Base-by-base conservation (phyloP, 805 yeast species). In the Phaffomyces thermotolerans region DNA sequence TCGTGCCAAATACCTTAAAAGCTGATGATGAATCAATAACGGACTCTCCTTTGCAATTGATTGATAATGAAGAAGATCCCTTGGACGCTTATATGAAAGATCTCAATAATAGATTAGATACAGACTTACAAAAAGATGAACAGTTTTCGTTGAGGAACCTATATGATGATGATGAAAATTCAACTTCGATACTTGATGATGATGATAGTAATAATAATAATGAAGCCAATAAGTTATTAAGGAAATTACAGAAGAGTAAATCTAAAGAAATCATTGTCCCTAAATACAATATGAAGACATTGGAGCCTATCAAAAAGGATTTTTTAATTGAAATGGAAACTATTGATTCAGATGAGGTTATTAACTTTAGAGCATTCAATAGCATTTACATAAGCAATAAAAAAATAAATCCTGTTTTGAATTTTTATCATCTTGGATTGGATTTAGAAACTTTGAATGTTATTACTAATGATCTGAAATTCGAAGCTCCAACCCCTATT, bases 381-480 rank as follows among this genome's bases (percentile, higher is more conserved):
- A 57, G 47, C 36, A 56, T 58, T 34, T 56, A 47, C 41, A 56
- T 58, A 22, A 58, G 43, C 30, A 45, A 55, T 36, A 58, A 58
- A 36, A 43, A 44, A 18, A 54, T 57, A 34, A 68, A 70, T 23
- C 96, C 97, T 0, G 76, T 88, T 1, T 54, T 71, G 34, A 75
- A 76, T 43, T 91, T 97, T 95, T 69, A 84, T 3, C 91, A 87
- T 48, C 66, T 89, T 43, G 96, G 96, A 0, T 67, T 93, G 1
- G 82, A 95, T 0, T 63, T 76, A 1, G 68, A 72, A 1, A 69
- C 81, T 1, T 67, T 77, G 66, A 63, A 71, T 3, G 70, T 78
- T 0, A 66, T 91, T 7, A 66, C 68, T 2, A 68, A 72, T 4
- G 66, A 66, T 13, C 59, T 83, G 9, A 60, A 68, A 8, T 90